Evolutionary conservation across 2,329 filamentous ascomycete genomes (phyloP).

Genomic region (Fusarium sp.): DNA sequence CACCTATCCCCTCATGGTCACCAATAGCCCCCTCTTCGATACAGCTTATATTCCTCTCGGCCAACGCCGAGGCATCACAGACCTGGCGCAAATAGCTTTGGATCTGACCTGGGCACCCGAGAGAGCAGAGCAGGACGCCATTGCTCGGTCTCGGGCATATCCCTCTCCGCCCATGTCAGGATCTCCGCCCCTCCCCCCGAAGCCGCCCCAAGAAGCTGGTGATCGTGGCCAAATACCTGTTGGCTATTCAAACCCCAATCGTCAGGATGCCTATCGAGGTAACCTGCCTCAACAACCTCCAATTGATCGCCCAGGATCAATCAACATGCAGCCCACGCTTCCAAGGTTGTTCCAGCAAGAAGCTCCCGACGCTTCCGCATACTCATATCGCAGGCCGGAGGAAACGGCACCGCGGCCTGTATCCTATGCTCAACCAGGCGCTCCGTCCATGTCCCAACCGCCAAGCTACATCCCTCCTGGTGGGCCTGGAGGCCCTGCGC

Average conservation of each 20-base stretch:
- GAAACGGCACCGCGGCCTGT: slow-evolving; percentile 39
- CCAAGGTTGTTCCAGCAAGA: slow-evolving; percentile 46
- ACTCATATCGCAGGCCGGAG: slow-evolving; percentile 43
- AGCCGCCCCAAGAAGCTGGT: slow-evolving; percentile 67
- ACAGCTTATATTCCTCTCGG: slow-evolving; percentile 61
- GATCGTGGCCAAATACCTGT: slow-evolving; percentile 61
- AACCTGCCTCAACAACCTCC: slow-evolving; percentile 44
- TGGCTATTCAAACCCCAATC: slow-evolving; percentile 56
- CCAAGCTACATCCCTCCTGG: slow-evolving; percentile 38
- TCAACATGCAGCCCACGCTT: slow-evolving; percentile 40
- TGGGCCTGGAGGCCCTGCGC: slow-evolving; percentile 24
- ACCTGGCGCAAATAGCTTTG: slow-evolving; percentile 67
- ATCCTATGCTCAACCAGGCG: slow-evolving; percentile 41
- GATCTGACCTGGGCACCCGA: slow-evolving; percentile 57
- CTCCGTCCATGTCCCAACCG: slow-evolving; percentile 31
- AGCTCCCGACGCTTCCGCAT: slow-evolving; percentile 36
- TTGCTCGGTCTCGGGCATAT: slow-evolving; percentile 70
- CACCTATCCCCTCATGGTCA: slow-evolving; percentile 64
- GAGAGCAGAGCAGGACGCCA: slow-evolving; percentile 63
- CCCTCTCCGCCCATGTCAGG: slow-evolving; percentile 81
- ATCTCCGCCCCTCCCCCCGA: slow-evolving; percentile 71
- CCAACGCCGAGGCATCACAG: slow-evolving; percentile 68
- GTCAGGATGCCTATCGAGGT: slow-evolving; percentile 64
- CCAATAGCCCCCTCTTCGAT: slow-evolving; percentile 57
- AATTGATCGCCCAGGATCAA: slow-evolving; percentile 37